Percentiles rank a stretch among this genome's conserved stretches.
phyloP scores from a whole-genome alignment of 2,329 filamentous ascomycete genomes.

The Fusarium beomiforme region DNA sequence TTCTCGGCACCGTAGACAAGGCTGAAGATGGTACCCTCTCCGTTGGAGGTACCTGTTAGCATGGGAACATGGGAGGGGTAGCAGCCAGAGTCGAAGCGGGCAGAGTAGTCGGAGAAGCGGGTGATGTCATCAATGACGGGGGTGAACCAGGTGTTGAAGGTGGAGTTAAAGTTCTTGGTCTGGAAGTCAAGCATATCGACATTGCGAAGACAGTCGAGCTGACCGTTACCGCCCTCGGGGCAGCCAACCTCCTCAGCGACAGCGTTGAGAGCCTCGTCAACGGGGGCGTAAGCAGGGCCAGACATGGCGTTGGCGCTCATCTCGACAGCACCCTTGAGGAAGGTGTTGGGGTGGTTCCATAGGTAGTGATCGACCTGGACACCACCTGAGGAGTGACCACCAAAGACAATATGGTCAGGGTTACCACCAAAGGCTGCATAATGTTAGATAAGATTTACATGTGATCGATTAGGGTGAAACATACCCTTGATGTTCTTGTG shows the following conservation, averaged over 20 bases:
- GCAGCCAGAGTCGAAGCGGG: constrained; percentile 23
- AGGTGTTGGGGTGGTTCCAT: constrained; percentile 52
- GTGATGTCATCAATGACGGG: constrained; percentile 50
- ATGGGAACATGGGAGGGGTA: constrained; percentile 50
- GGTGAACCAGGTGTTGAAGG: constrained; percentile 55
- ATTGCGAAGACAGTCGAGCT: constrained; percentile 52
- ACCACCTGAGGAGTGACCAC: constrained; percentile 52
- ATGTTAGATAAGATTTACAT: neutral
- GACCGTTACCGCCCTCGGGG: constrained; percentile 40
- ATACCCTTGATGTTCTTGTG: constrained; percentile 37
- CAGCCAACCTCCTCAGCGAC: constrained; percentile 52
- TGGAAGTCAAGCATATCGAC: constrained; percentile 39
- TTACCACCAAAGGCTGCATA: constrained; percentile 54
- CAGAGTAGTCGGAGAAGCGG: constrained; percentile 46
- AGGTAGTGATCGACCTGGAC: constrained; percentile 55
- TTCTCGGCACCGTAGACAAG: constrained; percentile 48
- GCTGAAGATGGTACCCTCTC: constrained; percentile 51
- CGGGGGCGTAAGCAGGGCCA: constrained; percentile 51
- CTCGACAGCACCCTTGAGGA: constrained; percentile 51
- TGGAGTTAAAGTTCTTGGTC: constrained; percentile 41
- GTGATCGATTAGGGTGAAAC: neutral
- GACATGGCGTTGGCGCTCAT: constrained; percentile 56
- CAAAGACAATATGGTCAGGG: constrained; percentile 56
- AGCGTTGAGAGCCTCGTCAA: constrained; percentile 49
- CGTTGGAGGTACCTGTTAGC: constrained; percentile 49